Evolutionary conservation across 1,284 basidiomycete species (phyloP).

Genomic region (Pascua sp.): DNA sequence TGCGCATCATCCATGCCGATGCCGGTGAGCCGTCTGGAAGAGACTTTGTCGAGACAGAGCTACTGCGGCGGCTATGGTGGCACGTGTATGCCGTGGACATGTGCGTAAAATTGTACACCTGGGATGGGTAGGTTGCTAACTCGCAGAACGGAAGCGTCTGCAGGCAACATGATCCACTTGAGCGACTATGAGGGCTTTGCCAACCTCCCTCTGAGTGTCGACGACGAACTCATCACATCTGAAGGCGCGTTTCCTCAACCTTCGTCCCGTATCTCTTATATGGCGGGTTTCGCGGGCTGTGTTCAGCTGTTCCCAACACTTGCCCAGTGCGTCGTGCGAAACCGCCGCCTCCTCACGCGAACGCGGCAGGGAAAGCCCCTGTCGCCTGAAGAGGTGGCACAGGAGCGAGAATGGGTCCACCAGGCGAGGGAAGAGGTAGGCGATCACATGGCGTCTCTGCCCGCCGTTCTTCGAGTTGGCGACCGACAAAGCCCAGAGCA

Average conservation of each 20-base stretch:
- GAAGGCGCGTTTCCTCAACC: constrained; percentile 14
- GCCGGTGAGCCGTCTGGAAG: neutral
- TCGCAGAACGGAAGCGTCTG: constrained; percentile 22
- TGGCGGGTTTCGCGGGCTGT: constrained; percentile 26
- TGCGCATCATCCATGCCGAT: constrained; percentile 17
- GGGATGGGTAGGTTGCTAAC: neutral
- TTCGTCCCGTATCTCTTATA: constrained; percentile 10
- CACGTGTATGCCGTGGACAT: constrained; percentile 29
- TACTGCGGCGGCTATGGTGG: constrained; percentile 27
- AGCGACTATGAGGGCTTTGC: constrained; percentile 27
- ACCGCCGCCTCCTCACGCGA: constrained; percentile 7
- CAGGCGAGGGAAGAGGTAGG: neutral
- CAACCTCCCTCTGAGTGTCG: constrained; percentile 24
- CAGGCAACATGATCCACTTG: constrained; percentile 23
- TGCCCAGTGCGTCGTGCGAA: constrained; percentile 23
- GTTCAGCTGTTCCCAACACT: constrained; percentile 27
- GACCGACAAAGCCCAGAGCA: neutral
- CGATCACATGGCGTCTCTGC: constrained; percentile 1
- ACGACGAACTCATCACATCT: constrained; percentile 32
- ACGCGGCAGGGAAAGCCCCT: neutral
- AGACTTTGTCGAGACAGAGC: constrained; percentile 17
- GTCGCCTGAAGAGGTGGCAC: neutral
- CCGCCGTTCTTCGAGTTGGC: neutral
- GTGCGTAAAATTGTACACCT: neutral
- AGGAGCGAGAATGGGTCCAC: constrained; percentile 7